Evolutionary conservation across 176 grass and related monocot species (phyloP).

Genomic region (Ensete ventricosum): DNA sequence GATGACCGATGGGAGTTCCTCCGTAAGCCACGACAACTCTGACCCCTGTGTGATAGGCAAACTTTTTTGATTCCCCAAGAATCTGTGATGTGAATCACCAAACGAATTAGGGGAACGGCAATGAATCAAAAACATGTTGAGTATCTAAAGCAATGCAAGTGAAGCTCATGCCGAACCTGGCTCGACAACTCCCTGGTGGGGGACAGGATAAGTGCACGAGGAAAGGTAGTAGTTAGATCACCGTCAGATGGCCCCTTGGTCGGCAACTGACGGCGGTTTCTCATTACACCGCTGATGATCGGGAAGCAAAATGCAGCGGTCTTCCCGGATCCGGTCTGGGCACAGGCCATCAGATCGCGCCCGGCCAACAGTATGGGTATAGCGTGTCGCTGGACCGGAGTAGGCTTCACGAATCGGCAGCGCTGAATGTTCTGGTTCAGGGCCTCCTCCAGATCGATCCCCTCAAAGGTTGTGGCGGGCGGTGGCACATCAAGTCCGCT

Average conservation of each 20-base stretch:
- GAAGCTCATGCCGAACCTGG: conserved; percentile 29
- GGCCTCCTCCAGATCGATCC: conserved; percentile 42
- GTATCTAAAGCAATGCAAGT: neutral
- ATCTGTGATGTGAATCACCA: conserved; percentile 35
- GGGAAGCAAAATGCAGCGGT: conserved; percentile 87
- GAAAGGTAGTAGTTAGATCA: conserved; percentile 17
- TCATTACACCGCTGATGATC: conserved; percentile 34
- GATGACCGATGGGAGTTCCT: conserved; percentile 41
- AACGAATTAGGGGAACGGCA: neutral
- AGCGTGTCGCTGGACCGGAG: conserved; percentile 72
- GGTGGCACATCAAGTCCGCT: conserved; percentile 42
- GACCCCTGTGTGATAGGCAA: conserved; percentile 45
- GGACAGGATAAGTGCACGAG: conserved; percentile 54
- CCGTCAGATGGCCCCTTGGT: neutral
- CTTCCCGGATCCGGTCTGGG: conserved; percentile 84
- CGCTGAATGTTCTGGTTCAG: conserved; percentile 47
- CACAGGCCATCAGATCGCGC: conserved; percentile 73
- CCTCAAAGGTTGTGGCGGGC: conserved; percentile 38
- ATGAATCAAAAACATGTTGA: neutral
- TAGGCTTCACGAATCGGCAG: conserved; percentile 50
- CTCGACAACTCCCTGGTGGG: conserved; percentile 67
- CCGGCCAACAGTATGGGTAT: conserved; percentile 47
- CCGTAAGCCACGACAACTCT: conserved; percentile 67
- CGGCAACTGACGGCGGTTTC: neutral
- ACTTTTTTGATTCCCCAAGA: conserved; percentile 68